Base-by-base conservation (phyloP, 345 rosid species). In the Eucalyptus tenuipes region DNA sequence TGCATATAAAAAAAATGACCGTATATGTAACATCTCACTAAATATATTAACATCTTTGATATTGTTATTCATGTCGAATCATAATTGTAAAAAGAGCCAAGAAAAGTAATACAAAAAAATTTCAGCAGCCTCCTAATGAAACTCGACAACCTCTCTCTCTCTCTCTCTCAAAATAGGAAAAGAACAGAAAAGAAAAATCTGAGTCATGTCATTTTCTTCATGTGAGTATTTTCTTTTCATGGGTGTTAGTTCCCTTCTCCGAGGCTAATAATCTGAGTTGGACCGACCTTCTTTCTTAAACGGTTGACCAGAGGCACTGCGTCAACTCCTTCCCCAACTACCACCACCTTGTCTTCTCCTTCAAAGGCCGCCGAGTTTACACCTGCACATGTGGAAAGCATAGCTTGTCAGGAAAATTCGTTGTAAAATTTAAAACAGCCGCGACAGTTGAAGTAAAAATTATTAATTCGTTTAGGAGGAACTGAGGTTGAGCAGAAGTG, bases 201-300 rank as follows among this genome's bases (percentile, higher is more conserved):
- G 81, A 33, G 25, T 31, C 33, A 71, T 33, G 44, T 33, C 25
- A 33, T 71, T 71, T 66, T n/a, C 20, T 31, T 31, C 40, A 14
- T 15, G 79, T 8, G 79, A 66, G 79, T 31, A 66, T 66, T n/a
- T 14, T 31, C 79, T 2, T 71, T 71, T 8, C 24, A 33, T 18
- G 81, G 44, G 44, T 3, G 7, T 87, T 1, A 89, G 12, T 88
- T 87, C 66, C 44, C 87, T 48, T 93, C 92, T 18, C 89, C 92
- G 25, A 95, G 88, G 88, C 91, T 91, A 53, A 92, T 33, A 37
- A 94, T 84, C 5, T 92, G 90, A 7, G 96, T 88, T 1, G 25
- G 86, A 16, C 96, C 96, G 87, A 94, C 92, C 84, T 95, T 93
- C 90, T 93, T 93, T 91, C 95, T 91, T 25, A 94, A 90, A 47